Conservation (phyloP, 2,329 filamentous ascomycete genomes). For the Fusarium sp. region DNA sequence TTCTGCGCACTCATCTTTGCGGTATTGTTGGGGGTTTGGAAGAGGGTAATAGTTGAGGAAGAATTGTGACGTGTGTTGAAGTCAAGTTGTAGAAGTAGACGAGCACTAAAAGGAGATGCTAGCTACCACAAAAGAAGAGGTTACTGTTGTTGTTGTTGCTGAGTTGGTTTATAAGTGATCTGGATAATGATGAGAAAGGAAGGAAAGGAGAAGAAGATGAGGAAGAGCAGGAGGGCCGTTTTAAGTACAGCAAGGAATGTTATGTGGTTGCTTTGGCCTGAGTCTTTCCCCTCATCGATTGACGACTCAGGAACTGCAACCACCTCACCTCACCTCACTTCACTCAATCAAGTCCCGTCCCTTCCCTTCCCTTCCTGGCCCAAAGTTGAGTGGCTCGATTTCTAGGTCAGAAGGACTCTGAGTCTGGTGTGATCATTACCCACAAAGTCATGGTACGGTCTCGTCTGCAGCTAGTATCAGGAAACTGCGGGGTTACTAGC, state of each 20-base stretch:
- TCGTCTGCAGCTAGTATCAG: conserved; percentile 27
- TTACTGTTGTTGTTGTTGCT: conserved; percentile 23
- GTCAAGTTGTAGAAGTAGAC: conserved; percentile 22
- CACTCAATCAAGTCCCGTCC: conserved; percentile 15
- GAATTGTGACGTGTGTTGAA: conserved; percentile 30
- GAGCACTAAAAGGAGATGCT: conserved; percentile 25
- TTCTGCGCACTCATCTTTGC: conserved; percentile 67
- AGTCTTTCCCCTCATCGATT: conserved; percentile 35
- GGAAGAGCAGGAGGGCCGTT: conserved; percentile 38
- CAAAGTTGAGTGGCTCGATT: conserved; percentile 34
- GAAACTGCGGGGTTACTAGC: conserved; percentile 35
- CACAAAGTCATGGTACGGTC: conserved; percentile 29
- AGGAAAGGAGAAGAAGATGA: conserved; percentile 37
- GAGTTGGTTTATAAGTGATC: conserved; percentile 34
- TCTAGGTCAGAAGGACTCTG: conserved; percentile 30
- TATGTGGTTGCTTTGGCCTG: conserved; percentile 26
- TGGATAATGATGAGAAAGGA: conserved; percentile 40
- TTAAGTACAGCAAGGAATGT: conserved; percentile 38
- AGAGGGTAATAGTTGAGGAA: conserved; percentile 35
- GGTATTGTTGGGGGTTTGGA: conserved; percentile 42
- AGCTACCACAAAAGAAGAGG: conserved; percentile 11
- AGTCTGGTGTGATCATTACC: conserved; percentile 34
- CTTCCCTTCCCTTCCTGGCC: conserved; percentile 4
- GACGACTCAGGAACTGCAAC: conserved; percentile 34
- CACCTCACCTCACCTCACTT: conserved; percentile 21